Conservation (phyloP, 345 rosid genomes). For the Eucalyptus curtisii region DNA sequence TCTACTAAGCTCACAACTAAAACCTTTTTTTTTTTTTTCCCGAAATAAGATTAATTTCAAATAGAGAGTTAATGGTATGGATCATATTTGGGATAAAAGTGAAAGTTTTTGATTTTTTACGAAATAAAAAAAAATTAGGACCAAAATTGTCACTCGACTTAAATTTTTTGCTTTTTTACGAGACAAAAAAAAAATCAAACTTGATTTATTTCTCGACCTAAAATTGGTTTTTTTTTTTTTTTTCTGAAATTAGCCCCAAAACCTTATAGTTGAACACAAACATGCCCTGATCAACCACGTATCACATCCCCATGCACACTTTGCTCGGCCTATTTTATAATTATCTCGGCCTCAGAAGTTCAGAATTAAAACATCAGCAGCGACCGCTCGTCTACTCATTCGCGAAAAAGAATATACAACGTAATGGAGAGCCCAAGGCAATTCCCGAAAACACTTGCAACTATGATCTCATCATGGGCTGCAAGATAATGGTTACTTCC, state of each 20-base stretch:
- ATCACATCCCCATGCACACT: not conserved
- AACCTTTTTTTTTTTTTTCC: no score
- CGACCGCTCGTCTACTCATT: not conserved
- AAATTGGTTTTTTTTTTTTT: no score
- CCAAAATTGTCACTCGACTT: rapidly evolving
- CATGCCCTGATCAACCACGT: not conserved
- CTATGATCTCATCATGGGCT: not conserved
- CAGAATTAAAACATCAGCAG: not conserved
- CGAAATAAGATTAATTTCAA: no score
- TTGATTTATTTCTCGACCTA: rapidly evolving
- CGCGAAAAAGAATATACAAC: not conserved
- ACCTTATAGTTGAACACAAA: not conserved
- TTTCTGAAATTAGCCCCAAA: no score
- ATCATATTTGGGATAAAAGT: rapidly evolving
- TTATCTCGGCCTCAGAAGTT: not conserved
- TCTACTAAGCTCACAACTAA: no score
- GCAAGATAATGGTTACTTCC: not conserved
- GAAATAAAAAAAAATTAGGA: no score
- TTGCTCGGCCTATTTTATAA: not conserved
- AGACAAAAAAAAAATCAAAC: no score
- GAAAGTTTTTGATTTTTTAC: no score
- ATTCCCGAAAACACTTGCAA: not conserved
- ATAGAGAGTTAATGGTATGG: no score
- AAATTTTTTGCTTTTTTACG: rapidly evolving
- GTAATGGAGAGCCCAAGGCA: not conserved